Evolutionary conservation across 1,284 basidiomycete genomes (phyloP), one percentile per base, ranked within the genome.

Genomic region (Rhizoctonia solani): DNA sequence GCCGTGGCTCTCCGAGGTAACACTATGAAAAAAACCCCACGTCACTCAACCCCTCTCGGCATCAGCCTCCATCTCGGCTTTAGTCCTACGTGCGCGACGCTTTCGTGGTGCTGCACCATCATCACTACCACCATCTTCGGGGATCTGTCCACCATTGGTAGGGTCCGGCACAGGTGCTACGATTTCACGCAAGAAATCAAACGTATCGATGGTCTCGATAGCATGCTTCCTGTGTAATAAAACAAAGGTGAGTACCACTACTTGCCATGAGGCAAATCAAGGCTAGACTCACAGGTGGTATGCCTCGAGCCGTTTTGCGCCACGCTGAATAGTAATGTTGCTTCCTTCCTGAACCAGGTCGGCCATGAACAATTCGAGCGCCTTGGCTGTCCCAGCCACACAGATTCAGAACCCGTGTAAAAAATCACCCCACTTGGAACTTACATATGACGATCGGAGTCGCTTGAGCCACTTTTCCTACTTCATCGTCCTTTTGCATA

Each of bases 401-500:
- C n/a, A 32, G 21, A 23, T 21, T 11, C 23, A 21, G 8, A 39
- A 16, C 30, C 46, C 19, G 13, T 14, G 8, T 49, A 39, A 39
- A 8, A 16, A 8, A 39, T 39, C 37, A 39, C 37, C 9, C 8
- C 37, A 39, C 37, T 16, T 8, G 27, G 14, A 23, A 86, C 93
- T 77, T 75, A 98, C 97, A 99, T 73, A 99, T 97, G 70, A 98
- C 92, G 68, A 99, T 87, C 0, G 97, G 97, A 3, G 96, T 98
- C 14, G 94, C 95, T 75, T 95, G 93, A 0, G 97, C 95, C 19
- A 99, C 93, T 78, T 99, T 99, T 67, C 97, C 96, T 16, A 99
- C 96, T 76, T 99, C 96, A 76, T 99, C 97, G 76, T 99, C 96
- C 77, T 96, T 95, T 81, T 99, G 96, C 93, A 99, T 99, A 70